These are phyloP conservation scores for Bacidia gigantensis DNA, from an alignment of 495 filamentous ascomycete genomes.

Conservation along the genomic window DNA sequence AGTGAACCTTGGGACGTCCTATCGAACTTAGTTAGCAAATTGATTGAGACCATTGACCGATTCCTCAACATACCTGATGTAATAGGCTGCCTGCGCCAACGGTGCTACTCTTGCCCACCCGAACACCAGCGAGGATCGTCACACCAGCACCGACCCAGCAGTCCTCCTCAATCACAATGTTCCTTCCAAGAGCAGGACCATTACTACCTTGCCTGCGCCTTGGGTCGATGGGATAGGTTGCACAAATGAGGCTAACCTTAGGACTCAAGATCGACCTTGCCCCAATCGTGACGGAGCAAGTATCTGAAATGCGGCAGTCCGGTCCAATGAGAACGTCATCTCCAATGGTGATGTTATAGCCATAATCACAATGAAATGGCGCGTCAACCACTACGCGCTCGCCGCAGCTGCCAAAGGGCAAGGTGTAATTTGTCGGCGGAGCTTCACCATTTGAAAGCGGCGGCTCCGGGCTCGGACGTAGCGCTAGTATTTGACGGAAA, in stretches of 20 bases:
- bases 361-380: conserved; percentile 90
- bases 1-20: conserved; percentile 50
- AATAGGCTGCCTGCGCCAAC: conserved; percentile 29
- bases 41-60: neutral
- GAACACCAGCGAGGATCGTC: conserved; percentile 56
- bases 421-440: conserved; percentile 29
- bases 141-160: conserved; percentile 80
- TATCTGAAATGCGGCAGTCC: conserved; percentile 79
- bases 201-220: conserved; percentile 59
- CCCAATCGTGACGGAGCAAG: conserved; percentile 60
- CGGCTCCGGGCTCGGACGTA: conserved; percentile 17
- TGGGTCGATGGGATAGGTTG: conserved; percentile 62
- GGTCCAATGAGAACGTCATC: conserved; percentile 76
- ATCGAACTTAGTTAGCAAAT: neutral
- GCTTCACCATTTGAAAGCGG: conserved; percentile 33
- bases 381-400: conserved; percentile 69
- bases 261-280: conserved; percentile 70
- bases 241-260: conserved; percentile 74
- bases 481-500: conserved; percentile 55
- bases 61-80: conserved; percentile 16
- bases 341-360: conserved; percentile 83
- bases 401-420: conserved; percentile 50
- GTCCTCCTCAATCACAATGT: conserved; percentile 74
- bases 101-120: conserved; percentile 32
- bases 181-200: conserved; percentile 56